phyloP scores from a whole-genome alignment of 768 basidiomycete species.

The Boletus huronensis region DNA sequence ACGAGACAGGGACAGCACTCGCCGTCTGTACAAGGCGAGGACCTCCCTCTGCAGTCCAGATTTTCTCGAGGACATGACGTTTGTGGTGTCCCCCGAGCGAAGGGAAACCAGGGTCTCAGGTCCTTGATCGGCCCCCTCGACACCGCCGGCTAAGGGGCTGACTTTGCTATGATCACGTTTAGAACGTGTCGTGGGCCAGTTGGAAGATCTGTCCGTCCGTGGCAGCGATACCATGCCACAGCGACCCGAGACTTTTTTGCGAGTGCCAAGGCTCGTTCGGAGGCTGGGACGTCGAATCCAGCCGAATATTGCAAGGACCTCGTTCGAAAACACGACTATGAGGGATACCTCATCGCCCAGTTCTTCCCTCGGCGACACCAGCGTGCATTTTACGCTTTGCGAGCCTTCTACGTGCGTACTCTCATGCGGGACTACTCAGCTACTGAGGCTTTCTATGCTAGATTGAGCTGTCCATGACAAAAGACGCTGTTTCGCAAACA shows the following conservation, averaged over 20 bases:
- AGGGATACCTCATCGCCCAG: conserved; percentile 66
- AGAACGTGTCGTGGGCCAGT: conserved; percentile 9
- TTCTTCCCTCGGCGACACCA: conserved; percentile 68
- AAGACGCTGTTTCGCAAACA: conserved; percentile 70
- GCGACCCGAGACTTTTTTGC: conserved; percentile 13
- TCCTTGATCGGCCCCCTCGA: conserved; percentile 13
- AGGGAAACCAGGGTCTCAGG: not conserved
- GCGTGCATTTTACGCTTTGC: conserved; percentile 70
- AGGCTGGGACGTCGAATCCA: conserved; percentile 37
- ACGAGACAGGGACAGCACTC: not conserved
- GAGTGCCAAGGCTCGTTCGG: conserved; percentile 2
- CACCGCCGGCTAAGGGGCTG: conserved; percentile 19
- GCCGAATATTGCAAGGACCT: conserved; percentile 64
- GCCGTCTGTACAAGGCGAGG: conserved; percentile 55
- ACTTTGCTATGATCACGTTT: conserved; percentile 19
- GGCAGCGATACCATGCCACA: conserved; percentile 6
- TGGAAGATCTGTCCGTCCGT: conserved; percentile 4
- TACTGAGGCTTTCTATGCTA: conserved; percentile 28
- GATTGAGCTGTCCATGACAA: conserved; percentile 76
- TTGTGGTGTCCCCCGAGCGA: not conserved
- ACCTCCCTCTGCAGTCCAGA: conserved; percentile 56
- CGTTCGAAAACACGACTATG: conserved; percentile 79
- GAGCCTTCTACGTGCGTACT: conserved; percentile 75
- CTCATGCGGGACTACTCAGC: not conserved
- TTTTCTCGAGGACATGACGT: conserved; percentile 28